Evolutionary conservation across 352 stramenopile species (phyloP).

Genomic region (Globisporangium camurandrum): DNA sequence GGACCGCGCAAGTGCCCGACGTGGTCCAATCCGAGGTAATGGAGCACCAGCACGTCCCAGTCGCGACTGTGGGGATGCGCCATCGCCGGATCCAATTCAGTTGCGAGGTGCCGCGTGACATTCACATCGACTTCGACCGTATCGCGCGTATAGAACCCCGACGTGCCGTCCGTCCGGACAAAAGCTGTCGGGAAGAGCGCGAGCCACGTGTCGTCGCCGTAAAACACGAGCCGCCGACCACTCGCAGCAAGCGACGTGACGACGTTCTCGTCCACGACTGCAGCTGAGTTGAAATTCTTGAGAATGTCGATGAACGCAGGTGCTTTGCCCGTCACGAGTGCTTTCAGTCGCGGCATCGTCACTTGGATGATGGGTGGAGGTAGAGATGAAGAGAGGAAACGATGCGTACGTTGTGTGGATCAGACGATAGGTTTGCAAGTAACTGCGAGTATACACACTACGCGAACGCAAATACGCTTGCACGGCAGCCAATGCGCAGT

Average conservation of each 20-base stretch:
- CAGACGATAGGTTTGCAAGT: neutral
- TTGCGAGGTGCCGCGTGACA: constrained; percentile 72
- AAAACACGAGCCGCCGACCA: constrained; percentile 71
- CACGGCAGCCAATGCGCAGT: neutral
- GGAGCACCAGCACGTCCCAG: constrained; percentile 82
- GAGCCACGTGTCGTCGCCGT: constrained; percentile 88
- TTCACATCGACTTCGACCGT: constrained; percentile 83
- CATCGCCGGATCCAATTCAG: constrained; percentile 81
- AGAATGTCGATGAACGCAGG: constrained; percentile 88
- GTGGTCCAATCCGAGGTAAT: constrained; percentile 86
- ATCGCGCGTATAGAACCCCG: constrained; percentile 85
- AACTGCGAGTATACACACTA: neutral
- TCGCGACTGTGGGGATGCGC: constrained; percentile 48
- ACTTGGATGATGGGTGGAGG: too few relatives aligned
- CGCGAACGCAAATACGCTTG: neutral
- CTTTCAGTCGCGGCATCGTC: constrained; percentile 86
- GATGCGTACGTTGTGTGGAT: neutral
- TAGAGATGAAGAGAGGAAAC: too few relatives aligned
- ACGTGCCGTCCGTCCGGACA: constrained; percentile 65
- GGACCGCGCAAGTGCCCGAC: constrained; percentile 76
- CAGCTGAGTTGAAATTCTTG: constrained; percentile 87
- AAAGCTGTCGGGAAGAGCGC: constrained; percentile 78
- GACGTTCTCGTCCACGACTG: constrained; percentile 70
- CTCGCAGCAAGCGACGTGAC: constrained; percentile 39
- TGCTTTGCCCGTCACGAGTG: constrained; percentile 75